These are phyloP conservation scores for Chaetoceros tenuissimus DNA, from an alignment of 108 stramenopile species.

Conservation along the genomic window DNA sequence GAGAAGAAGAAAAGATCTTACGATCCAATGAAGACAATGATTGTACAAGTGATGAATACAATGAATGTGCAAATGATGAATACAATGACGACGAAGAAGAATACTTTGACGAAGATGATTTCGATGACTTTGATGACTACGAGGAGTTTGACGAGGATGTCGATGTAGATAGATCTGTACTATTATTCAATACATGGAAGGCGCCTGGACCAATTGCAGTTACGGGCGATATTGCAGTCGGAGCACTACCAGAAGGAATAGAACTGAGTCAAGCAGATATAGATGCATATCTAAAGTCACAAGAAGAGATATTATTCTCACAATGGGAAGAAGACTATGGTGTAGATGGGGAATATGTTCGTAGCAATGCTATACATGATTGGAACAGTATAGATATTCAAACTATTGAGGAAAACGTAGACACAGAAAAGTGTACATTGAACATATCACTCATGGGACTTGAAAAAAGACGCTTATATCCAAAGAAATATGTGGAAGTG, in stretches of 20 bases:
- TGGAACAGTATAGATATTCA: conserved; percentile 12
- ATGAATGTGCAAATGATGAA: not conserved
- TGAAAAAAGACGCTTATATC: not conserved
- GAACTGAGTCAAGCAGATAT: conserved; percentile 13
- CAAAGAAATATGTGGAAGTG: not conserved
- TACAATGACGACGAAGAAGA: conserved; percentile 18
- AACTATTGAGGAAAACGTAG: not conserved
- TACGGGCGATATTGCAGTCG: conserved; percentile 13
- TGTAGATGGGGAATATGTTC: conserved; percentile 7
- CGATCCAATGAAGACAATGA: conserved; percentile 2
- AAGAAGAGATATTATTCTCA: conserved; percentile 10
- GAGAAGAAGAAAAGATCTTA: conserved; percentile 1
- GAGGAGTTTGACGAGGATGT: conserved; percentile 22
- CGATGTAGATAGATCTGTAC: conserved; percentile 24
- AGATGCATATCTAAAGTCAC: conserved; percentile 1
- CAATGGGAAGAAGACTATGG: conserved; percentile 28
- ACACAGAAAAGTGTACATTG: not conserved
- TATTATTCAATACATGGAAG: conserved; percentile 42
- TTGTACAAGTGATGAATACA: not conserved
- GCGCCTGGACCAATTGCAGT: conserved; percentile 27
- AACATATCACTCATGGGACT: conserved; percentile 5
- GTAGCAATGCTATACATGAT: conserved; percentile 16
- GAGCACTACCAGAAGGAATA: conserved; percentile 35
- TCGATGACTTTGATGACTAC: conserved; percentile 22
- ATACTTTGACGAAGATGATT: conserved; percentile 16